Base-by-base conservation (phyloP, 225 moss, liverwort and hornwort species). In the Marchantia paleacea region DNA sequence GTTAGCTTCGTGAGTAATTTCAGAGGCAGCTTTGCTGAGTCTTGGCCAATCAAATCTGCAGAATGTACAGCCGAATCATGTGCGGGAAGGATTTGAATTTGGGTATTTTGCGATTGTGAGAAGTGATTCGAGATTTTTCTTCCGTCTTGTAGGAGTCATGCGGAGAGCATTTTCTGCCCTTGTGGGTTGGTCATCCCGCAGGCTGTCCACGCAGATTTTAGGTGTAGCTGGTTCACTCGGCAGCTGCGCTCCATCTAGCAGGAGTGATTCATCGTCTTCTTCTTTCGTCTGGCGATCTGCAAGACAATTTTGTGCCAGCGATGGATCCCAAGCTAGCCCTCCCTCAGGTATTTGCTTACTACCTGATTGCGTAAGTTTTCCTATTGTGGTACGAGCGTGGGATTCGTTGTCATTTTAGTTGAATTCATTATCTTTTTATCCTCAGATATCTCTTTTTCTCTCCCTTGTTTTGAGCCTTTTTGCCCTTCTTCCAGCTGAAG, bases 401-500 rank as follows among this genome's bases (percentile, higher is more conserved):
- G 0, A 19, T 5, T 39, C 39, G 2, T 39, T 5, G 39, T 39
- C 12, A 15, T 62, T 55, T 20, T 31, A 4, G 20, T 60, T 22
- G 6, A 15, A 7, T 60, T 57, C 7, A 15, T 62, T 62, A 8
- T 1, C 3, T 58, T 24, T 12, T 25, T 1, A 10, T 49, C 24
- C 4, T 51, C 12, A 22, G 19, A 19, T 10, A 47, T 53, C 19
- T 66, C 7, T 3, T 54, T 12, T 55, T 24, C 13, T 63, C 19
- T 52, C 73, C 65, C 28, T 13, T 75, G 12, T 22, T 57, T 4
- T 75, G 12, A 28, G 67, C 48, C 25, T 58, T 54, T 12, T 4
- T 57, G 25, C n/a, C 6, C n/a, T 8, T 80, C 25, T 22, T 79
- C 49, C 75, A 86, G 86, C 30, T 7, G 83, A 81, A 88, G 91